Evolutionary conservation across 1,139 yeast genomes (phyloP).

Genomic region (Suhomyces bribrorum): DNA sequence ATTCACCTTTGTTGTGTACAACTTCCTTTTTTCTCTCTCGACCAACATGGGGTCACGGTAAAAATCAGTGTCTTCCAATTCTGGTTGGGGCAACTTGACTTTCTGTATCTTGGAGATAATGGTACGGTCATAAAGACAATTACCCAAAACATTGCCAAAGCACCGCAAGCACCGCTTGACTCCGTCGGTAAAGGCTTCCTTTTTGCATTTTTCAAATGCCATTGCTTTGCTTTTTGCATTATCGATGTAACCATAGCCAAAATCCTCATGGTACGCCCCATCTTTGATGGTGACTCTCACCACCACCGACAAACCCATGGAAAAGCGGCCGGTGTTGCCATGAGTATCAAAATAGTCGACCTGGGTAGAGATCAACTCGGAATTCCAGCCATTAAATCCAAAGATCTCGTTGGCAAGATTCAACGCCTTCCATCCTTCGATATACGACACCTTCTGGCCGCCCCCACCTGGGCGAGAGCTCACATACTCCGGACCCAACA

Average conservation of each 20-base stretch:
- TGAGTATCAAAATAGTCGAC: conserved; percentile 73
- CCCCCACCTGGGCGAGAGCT: conserved; percentile 82
- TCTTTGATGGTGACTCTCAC: conserved; percentile 71
- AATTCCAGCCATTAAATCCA: conserved; percentile 82
- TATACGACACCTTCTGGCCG: conserved; percentile 63
- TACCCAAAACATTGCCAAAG: conserved; percentile 79
- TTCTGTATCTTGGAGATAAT: conserved; percentile 58
- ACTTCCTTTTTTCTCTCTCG: conserved; percentile 29
- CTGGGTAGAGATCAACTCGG: conserved; percentile 62
- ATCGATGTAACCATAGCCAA: conserved; percentile 79
- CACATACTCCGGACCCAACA: conserved; percentile 88
- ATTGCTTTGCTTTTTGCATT: conserved; percentile 68
- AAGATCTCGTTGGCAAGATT: conserved; percentile 77
- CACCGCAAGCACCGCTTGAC: conserved; percentile 73
- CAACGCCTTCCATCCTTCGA: conserved; percentile 82
- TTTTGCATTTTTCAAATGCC: conserved; percentile 80
- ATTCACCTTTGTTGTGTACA: conserved; percentile 13
- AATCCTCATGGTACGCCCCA: conserved; percentile 78
- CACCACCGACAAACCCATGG: conserved; percentile 68
- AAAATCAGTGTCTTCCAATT: conserved; percentile 49
- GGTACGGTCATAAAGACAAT: conserved; percentile 73
- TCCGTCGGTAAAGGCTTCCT: conserved; percentile 82
- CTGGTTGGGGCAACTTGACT: conserved; percentile 54
- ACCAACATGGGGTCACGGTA: conserved; percentile 41
- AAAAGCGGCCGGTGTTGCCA: conserved; percentile 52